phyloP scores from a whole-genome alignment of 805 yeast species.

The Starmerella apis region DNA sequence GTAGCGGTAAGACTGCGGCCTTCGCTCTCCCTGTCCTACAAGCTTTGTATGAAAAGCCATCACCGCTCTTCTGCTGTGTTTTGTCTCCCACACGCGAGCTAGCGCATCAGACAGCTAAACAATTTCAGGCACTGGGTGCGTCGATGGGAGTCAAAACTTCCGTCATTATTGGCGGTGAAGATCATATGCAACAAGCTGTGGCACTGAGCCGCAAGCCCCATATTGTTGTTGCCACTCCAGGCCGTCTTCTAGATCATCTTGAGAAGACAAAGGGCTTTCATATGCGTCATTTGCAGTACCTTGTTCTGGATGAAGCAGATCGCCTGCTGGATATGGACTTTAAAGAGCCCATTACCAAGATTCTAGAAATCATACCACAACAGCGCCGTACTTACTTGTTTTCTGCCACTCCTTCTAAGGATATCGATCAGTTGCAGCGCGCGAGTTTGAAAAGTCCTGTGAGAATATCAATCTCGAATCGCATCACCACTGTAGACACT shows the following conservation, averaged over 20 bases:
- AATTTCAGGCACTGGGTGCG: slow-evolving; percentile 87
- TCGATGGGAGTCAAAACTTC: slow-evolving; percentile 84
- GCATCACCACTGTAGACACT: slow-evolving; percentile 91
- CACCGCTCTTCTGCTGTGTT: slow-evolving; percentile 80
- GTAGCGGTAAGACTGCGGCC: slow-evolving; percentile 97
- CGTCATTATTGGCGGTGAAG: slow-evolving; percentile 96
- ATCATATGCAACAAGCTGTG: slow-evolving; percentile 93
- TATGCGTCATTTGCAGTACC: slow-evolving; percentile 60
- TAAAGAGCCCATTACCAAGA: slow-evolving; percentile 85
- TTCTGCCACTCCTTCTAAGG: slow-evolving; percentile 95
- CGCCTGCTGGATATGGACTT: slow-evolving; percentile 91
- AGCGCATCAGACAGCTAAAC: slow-evolving; percentile 63
- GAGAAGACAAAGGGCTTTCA: slow-evolving; percentile 87
- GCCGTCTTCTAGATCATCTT: slow-evolving; percentile 77
- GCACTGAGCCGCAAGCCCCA: slow-evolving; percentile 92
- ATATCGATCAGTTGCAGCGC: slow-evolving; percentile 86
- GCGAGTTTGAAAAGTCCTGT: slow-evolving; percentile 86
- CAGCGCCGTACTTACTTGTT: slow-evolving; percentile 71
- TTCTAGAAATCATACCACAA: slow-evolving; percentile 70
- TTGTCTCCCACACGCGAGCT: slow-evolving; percentile 62
- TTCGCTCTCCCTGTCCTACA: slow-evolving; percentile 93
- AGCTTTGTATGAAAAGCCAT: slow-evolving; percentile 77
- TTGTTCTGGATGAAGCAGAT: slow-evolving; percentile 97
- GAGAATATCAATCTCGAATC: slow-evolving; percentile 76
- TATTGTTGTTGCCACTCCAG: slow-evolving; percentile 91